phyloP scores from a whole-genome alignment of 1,139 yeast species.

The Candida sojae region DNA sequence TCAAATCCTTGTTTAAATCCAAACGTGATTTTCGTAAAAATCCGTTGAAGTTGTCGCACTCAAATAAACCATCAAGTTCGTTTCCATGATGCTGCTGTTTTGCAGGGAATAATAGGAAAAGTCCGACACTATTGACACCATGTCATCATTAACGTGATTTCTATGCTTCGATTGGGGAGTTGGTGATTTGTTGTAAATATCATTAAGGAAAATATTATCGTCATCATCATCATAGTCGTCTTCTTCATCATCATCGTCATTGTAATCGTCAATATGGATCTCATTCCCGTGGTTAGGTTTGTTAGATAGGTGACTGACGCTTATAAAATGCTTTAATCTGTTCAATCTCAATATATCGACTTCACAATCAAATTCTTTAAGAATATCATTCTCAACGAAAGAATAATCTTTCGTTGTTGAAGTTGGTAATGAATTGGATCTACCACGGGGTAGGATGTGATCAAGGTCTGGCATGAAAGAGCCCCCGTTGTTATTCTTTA shows the following conservation, averaged over 20 bases:
- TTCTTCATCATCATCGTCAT: constrained; percentile 1
- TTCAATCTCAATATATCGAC: constrained; percentile 22
- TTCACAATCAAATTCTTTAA: constrained; percentile 15
- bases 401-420: constrained; percentile 7
- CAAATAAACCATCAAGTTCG: constrained; percentile 14
- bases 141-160: constrained; percentile 18
- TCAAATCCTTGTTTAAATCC: constrained; percentile 21
- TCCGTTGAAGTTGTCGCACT: constrained; percentile 31
- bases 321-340: constrained; percentile 28
- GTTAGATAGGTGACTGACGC: constrained; percentile 13
- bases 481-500: background rate
- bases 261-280: background rate
- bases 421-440: constrained; percentile 28
- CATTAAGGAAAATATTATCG: constrained; percentile 10
- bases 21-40: constrained; percentile 38
- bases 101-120: constrained; percentile 27
- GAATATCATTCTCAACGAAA: constrained; percentile 13
- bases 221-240: constrained; percentile 5
- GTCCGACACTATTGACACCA: constrained; percentile 27
- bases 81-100: constrained; percentile 10
- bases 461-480: constrained; percentile 19
- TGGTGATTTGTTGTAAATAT: constrained; percentile 11
- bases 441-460: constrained; percentile 1
- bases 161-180: constrained; percentile 12
- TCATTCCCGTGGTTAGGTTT: constrained; percentile 2